These are phyloP conservation scores for Colletotrichum theobromicola DNA, from an alignment of 2,329 filamentous ascomycete species.

Conservation along the genomic window DNA sequence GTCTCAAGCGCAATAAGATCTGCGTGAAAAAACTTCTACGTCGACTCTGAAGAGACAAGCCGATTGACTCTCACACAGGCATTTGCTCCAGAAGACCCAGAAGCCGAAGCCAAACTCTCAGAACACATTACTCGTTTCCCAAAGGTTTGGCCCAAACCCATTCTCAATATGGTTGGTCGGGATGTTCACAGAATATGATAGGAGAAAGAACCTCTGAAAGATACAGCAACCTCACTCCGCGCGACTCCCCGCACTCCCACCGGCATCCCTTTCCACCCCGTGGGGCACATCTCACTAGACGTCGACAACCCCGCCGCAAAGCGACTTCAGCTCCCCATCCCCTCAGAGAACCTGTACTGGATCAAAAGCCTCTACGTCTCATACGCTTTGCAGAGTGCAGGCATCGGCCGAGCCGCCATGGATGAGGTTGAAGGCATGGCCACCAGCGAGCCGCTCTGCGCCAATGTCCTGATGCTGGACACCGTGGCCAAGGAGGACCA, in stretches of 20 bases:
- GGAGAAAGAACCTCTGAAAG: constrained; percentile 18
- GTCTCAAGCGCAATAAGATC: not conserved
- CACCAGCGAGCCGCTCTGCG: constrained; percentile 26
- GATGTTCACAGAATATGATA: not conserved
- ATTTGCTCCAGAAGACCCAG: constrained; percentile 9
- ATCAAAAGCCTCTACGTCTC: constrained; percentile 35
- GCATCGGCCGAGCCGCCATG: constrained; percentile 33
- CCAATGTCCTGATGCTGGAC: constrained; percentile 29
- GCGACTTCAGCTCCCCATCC: constrained; percentile 23
- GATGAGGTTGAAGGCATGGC: constrained; percentile 32
- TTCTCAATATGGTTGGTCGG: not conserved
- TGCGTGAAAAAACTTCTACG: too few relatives aligned
- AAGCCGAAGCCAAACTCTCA: constrained; percentile 20
- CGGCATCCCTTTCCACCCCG: constrained; percentile 26
- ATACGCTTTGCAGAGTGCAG: constrained; percentile 26
- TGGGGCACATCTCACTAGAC: constrained; percentile 36
- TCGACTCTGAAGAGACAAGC: not conserved
- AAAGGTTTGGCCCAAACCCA: not conserved
- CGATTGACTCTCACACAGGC: constrained; percentile 13
- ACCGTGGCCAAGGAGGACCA: constrained; percentile 29
- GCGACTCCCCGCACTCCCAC: constrained; percentile 5
- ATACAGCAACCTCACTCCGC: constrained; percentile 18
- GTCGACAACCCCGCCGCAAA: constrained; percentile 8
- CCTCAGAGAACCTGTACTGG: constrained; percentile 27
- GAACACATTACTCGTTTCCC: constrained; percentile 26